A percentile compares a stretch with the other conserved stretches of the same genome.
Evolutionary conservation across 495 filamentous ascomycete species (phyloP).

Genomic region (Podospora tetraspora): DNA sequence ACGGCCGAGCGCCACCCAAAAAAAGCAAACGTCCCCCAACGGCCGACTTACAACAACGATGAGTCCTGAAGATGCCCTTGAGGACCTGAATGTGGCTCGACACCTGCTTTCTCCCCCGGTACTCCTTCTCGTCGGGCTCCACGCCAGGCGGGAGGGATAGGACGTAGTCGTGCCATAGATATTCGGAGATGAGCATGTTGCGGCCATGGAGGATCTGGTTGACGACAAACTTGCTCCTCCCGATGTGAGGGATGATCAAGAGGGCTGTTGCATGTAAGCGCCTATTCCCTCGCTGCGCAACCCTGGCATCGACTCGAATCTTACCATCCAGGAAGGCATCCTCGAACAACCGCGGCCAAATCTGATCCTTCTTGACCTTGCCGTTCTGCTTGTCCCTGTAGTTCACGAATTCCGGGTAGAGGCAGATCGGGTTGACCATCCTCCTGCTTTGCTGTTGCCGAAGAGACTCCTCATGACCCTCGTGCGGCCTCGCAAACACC

Average conservation of each 20-base stretch:
- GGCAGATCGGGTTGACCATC: conserved; percentile 47
- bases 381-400: conserved; percentile 65
- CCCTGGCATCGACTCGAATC: conserved; percentile 10
- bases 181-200: conserved; percentile 86
- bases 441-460: conserved; percentile 17
- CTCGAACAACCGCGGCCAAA: conserved; percentile 83
- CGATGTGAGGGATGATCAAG: conserved; percentile 74
- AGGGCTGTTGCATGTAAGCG: conserved; percentile 52
- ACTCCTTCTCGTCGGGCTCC: conserved; percentile 25
- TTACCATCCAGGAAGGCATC: conserved; percentile 86
- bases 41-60: conserved; percentile 27
- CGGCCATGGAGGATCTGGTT: conserved; percentile 71
- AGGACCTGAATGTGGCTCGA: conserved; percentile 98
- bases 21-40: conserved; percentile 1
- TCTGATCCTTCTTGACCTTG: conserved; percentile 41
- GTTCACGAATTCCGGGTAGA: conserved; percentile 53
- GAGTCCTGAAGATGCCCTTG: conserved; percentile 61
- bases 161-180: conserved; percentile 57
- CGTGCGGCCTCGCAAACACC: conserved; percentile 15
- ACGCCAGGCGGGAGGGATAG: conserved; percentile 32
- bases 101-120: conserved; percentile 75
- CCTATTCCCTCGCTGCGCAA: conserved; percentile 5
- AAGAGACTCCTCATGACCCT: conserved; percentile 16
- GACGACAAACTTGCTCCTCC: conserved; percentile 69
- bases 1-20: conserved; percentile 7